These are phyloP conservation scores for Aspergillus bertholletiae DNA, from an alignment of 495 filamentous ascomycete species.

Conservation along the genomic window DNA sequence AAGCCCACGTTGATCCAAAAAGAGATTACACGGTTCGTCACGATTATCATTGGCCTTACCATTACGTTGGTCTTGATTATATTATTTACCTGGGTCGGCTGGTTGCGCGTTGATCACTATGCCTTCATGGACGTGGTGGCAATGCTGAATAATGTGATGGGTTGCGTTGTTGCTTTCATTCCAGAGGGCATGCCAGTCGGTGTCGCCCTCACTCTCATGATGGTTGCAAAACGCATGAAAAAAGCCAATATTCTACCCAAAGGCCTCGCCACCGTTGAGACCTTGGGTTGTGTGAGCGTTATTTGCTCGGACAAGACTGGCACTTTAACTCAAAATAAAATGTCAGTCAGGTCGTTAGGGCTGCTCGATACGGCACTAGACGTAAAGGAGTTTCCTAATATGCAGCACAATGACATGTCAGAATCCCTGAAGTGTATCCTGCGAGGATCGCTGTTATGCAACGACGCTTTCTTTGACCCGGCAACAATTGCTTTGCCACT, in stretches of 20 bases:
- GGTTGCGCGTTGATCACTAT: constrained; percentile 56
- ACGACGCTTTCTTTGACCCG: constrained; percentile 66
- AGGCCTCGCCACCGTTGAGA: constrained; percentile 68
- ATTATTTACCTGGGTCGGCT: constrained; percentile 57
- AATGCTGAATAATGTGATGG: constrained; percentile 64
- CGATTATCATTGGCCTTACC: constrained; percentile 55
- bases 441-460: constrained; percentile 51
- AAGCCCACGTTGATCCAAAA: constrained; percentile 63
- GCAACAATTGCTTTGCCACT: constrained; percentile 50
- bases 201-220: constrained; percentile 58
- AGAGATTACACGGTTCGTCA: constrained; percentile 65
- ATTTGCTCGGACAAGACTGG: constrained; percentile 75
- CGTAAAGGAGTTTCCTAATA: constrained; percentile 17
- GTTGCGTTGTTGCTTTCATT: constrained; percentile 69
- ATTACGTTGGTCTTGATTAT: constrained; percentile 53
- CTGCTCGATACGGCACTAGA: constrained; percentile 32
- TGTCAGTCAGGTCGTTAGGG: constrained; percentile 42
- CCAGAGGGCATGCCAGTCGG: constrained; percentile 69
- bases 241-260: constrained; percentile 64
- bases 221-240: constrained; percentile 61
- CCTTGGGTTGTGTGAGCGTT: constrained; percentile 65
- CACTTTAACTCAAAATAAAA: constrained; percentile 58
- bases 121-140: constrained; percentile 65
- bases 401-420: constrained; percentile 11
- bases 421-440: constrained; percentile 20